Evolutionary conservation across 2,329 filamentous ascomycete genomes (phyloP).

Genomic region (Curvularia sp.): DNA sequence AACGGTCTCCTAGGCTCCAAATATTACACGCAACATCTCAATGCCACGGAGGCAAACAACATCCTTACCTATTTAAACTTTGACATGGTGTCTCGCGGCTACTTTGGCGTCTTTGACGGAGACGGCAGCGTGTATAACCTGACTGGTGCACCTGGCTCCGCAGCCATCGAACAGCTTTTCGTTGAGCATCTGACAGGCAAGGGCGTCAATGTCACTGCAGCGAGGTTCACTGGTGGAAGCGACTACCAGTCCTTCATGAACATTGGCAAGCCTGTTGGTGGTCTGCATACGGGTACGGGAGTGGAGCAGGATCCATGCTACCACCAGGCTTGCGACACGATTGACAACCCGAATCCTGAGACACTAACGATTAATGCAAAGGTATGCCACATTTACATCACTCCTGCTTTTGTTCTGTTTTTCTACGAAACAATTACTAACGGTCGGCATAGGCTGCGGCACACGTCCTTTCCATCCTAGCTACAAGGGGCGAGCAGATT

Average conservation of each 20-base stretch:
- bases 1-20: slow-evolving; percentile 51
- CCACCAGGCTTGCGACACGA: slow-evolving; percentile 51
- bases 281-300: slow-evolving; percentile 52
- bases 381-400: slow-evolving; percentile 28
- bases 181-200: slow-evolving; percentile 46
- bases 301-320: slow-evolving; percentile 52
- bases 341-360: slow-evolving; percentile 49
- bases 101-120: slow-evolving; percentile 52
- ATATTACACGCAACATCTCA: slow-evolving; percentile 49
- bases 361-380: slow-evolving; percentile 50
- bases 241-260: slow-evolving; percentile 54
- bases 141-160: slow-evolving; percentile 45
- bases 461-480: slow-evolving; percentile 46
- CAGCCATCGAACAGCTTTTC: slow-evolving; percentile 48
- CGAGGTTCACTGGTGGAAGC: slow-evolving; percentile 51
- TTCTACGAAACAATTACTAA: slow-evolving; percentile 12
- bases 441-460: slow-evolving; percentile 37
- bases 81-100: slow-evolving; percentile 53
- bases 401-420: background rate
- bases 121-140: slow-evolving; percentile 48
- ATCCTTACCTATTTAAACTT: slow-evolving; percentile 55
- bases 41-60: slow-evolving; percentile 43
- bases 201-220: slow-evolving; percentile 48
- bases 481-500: slow-evolving; percentile 40
- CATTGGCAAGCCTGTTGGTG: slow-evolving; percentile 51